Percentiles rank a stretch among this genome's conserved stretches.
Evolutionary conservation across 1,139 yeast species (phyloP).

Genomic region (Diutina pseudorugosa): DNA sequence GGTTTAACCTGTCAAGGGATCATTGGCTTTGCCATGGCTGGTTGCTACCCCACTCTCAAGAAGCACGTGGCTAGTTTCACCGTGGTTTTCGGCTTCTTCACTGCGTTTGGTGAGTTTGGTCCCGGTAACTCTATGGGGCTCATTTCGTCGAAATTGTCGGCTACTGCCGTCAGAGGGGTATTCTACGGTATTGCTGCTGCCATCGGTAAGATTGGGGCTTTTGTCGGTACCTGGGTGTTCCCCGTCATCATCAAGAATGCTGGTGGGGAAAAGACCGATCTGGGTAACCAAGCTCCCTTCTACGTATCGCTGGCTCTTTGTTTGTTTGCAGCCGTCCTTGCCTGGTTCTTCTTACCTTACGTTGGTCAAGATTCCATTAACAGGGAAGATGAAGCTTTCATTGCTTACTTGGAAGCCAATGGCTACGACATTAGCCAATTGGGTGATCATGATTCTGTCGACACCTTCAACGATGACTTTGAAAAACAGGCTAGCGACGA

Average conservation of each 20-base stretch:
- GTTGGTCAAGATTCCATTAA: conserved; percentile 76
- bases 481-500: background rate
- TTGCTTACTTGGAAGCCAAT: conserved; percentile 44
- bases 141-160: conserved; percentile 74
- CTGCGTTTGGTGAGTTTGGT: conserved; percentile 84
- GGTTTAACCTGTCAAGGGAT: conserved; percentile 69
- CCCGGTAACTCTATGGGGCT: conserved; percentile 90
- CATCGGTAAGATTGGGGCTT: conserved; percentile 82
- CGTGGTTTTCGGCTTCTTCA: conserved; percentile 78
- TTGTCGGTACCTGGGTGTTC: conserved; percentile 81
- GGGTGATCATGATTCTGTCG: conserved; percentile 15
- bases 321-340: conserved; percentile 55
- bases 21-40: conserved; percentile 83
- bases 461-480: background rate
- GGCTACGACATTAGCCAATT: conserved; percentile 47
- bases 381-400: conserved; percentile 62
- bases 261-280: conserved; percentile 27
- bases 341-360: conserved; percentile 63
- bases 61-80: conserved; percentile 65
- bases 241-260: conserved; percentile 47
- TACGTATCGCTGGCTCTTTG: conserved; percentile 73
- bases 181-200: conserved; percentile 91
- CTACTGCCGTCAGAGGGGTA: conserved; percentile 83
- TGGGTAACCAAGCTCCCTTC: conserved; percentile 58
- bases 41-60: conserved; percentile 41